A percentile compares a stretch with the other conserved stretches of the same genome.
Evolutionary conservation across 1,139 yeast genomes (phyloP).

Genomic region (Diutina pseudorugosa): DNA sequence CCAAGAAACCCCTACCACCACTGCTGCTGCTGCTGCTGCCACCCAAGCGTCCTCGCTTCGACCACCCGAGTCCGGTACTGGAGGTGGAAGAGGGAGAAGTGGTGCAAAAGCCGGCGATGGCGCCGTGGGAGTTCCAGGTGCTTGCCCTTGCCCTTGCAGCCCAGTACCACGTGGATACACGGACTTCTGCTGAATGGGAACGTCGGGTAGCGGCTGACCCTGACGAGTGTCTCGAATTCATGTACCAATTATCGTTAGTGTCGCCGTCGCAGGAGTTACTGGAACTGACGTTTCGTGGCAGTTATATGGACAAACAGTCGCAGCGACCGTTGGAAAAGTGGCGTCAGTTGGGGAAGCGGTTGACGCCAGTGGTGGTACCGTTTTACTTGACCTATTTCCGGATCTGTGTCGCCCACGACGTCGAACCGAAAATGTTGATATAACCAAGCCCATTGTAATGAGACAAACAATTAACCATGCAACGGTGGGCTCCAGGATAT

Average conservation of each 20-base stretch:
- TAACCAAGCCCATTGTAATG: too few relatives aligned
- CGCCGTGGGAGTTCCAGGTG: not conserved
- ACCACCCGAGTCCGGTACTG: conserved; percentile 3
- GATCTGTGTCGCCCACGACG: not conserved
- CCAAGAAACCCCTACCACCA: not conserved
- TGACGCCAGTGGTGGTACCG: not conserved
- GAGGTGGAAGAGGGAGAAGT: not conserved
- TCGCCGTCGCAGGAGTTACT: not conserved
- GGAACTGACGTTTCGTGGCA: not conserved
- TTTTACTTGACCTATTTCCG: not conserved
- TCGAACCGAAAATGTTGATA: not conserved
- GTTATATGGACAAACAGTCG: not conserved
- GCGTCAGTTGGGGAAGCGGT: not conserved
- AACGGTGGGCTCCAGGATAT: too few relatives aligned
- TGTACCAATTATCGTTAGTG: not conserved
- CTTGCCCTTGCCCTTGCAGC: not conserved
- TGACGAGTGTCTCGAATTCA: not conserved
- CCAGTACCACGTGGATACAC: not conserved
- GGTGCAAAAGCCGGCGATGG: not conserved
- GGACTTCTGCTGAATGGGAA: not conserved
- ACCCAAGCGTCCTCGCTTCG: not conserved
- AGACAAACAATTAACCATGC: not conserved
- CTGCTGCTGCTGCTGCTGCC: too few relatives aligned
- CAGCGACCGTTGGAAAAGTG: not conserved
- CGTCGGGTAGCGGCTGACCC: not conserved